phyloP scores from a whole-genome alignment of 2,329 filamentous ascomycete species.

The Cryphonectria carpinicola region DNA sequence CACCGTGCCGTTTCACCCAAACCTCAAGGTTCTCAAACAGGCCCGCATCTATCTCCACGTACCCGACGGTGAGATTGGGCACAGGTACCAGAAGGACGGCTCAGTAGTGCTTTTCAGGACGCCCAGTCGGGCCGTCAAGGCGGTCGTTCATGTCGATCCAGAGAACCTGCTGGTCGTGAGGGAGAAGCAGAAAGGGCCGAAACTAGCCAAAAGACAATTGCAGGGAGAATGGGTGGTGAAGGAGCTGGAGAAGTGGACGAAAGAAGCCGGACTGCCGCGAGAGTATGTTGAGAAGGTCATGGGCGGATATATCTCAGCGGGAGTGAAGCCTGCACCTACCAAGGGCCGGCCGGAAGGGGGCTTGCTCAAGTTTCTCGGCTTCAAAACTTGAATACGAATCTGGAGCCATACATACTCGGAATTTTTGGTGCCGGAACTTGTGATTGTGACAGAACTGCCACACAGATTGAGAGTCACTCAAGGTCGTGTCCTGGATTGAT shows the following conservation, averaged over 20 bases:
- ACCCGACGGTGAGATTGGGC: background rate
- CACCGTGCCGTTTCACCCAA: constrained; percentile 2
- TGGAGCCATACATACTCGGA: background rate
- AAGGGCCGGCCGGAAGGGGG: background rate
- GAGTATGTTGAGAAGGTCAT: constrained; percentile 5
- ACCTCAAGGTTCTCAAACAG: constrained; percentile 10
- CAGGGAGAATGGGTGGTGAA: constrained; percentile 7
- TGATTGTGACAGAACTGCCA: no score
- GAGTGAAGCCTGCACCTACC: background rate
- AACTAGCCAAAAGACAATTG: background rate
- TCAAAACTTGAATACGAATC: background rate
- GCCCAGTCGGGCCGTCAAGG: background rate
- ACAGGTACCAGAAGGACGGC: constrained; percentile 5
- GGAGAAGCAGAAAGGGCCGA: background rate
- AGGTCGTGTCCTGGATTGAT: no score
- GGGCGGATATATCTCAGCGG: background rate
- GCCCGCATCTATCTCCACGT: constrained; percentile 5
- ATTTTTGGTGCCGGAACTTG: background rate
- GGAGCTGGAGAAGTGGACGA: constrained; percentile 8
- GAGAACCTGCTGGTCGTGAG: background rate
- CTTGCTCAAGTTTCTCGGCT: background rate
- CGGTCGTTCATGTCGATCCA: constrained; percentile 12
- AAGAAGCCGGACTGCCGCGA: background rate
- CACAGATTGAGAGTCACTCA: no score
- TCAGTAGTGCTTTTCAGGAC: background rate